Conservation (phyloP, 164 flowering plant genomes). For the Warburgia ugandensis region DNA sequence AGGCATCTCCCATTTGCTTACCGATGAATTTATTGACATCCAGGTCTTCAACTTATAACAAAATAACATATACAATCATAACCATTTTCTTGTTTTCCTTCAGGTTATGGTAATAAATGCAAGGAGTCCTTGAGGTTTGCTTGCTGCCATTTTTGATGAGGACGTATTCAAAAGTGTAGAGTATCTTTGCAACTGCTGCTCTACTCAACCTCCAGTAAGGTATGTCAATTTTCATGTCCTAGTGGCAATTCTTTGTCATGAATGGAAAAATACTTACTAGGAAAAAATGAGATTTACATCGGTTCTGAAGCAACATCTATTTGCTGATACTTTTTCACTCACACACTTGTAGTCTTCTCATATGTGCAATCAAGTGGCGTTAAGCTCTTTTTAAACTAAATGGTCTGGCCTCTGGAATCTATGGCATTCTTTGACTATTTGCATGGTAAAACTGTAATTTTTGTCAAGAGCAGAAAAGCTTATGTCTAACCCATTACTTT, state of each 20-base stretch:
- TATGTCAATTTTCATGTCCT: conserved; percentile 14
- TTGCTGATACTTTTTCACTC: background rate
- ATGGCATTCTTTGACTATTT: too few species aligned
- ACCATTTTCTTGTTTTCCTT: conserved; percentile 15
- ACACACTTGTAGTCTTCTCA: background rate
- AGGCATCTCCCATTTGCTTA: conserved; percentile 39
- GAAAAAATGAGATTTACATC: background rate
- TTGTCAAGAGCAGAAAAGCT: too few species aligned
- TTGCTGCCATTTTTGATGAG: conserved; percentile 48
- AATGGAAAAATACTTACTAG: too few species aligned
- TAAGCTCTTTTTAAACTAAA: too few species aligned
- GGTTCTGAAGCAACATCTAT: background rate
- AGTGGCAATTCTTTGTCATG: conserved; percentile 2
- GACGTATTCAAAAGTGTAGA: conserved; percentile 60
- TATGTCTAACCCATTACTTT: too few species aligned
- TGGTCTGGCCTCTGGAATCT: too few species aligned
- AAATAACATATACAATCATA: background rate
- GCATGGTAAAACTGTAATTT: too few species aligned
- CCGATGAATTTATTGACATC: conserved; percentile 1
- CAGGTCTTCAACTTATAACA: background rate
- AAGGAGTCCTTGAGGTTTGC: conserved; percentile 65
- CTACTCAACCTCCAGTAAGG: conserved; percentile 79
- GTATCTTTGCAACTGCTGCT: conserved; percentile 79
- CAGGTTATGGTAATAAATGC: conserved; percentile 96
- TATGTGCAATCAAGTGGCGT: background rate